Base-by-base conservation (phyloP, 1,284 basidiomycete species). In the Sporisorium reilianum region DNA sequence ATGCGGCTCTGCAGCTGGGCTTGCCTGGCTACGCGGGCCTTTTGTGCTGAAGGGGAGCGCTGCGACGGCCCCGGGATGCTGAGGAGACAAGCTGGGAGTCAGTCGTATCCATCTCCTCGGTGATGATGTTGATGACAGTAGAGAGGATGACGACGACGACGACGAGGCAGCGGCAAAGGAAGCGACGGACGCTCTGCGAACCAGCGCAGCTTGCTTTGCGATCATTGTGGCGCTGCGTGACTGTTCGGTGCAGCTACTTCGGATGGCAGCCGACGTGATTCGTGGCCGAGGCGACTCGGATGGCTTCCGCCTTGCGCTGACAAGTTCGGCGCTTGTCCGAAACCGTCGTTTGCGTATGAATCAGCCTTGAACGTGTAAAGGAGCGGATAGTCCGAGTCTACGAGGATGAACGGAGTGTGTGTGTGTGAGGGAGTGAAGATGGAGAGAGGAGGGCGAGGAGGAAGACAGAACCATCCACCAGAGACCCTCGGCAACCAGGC, bases 1-100 rank as follows among this genome's bases (percentile, higher is more conserved):
- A 41, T 62, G 73, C 26, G 54, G 54, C 48, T 64, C 64, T 25
- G 64, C 64, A 36, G 64, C 64, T 11, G 73, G 69, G 32, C 64
- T 71, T 18, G 71, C 71, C 26, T 74, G 71, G 12, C 65, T 64
- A 22, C 28, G 44, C 22, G 60, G 57, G 14, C 55, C 53, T 32
- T 66, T 61, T 44, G 69, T 66, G 52, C 64, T 72, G 53, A 72
- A 72, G 23, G 28, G 1, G 11, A 36, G 41, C n/a, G 53, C 42
- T 14, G 45, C 20, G 18, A 41, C 22, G 16, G 54, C 28, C 8
- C 48, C 30, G 11, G 61, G 40, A 16, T 30, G 50, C 20, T 38
- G 54, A 10, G 30, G 32, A 25, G 55, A 30, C 7, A 41, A 52
- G 40, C 25, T 14, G n/a, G 12, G 11, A 12, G 67, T 34, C 54